Conservation (phyloP, 2,329 filamentous ascomycete genomes). For the Aspergillus brasiliensis region DNA sequence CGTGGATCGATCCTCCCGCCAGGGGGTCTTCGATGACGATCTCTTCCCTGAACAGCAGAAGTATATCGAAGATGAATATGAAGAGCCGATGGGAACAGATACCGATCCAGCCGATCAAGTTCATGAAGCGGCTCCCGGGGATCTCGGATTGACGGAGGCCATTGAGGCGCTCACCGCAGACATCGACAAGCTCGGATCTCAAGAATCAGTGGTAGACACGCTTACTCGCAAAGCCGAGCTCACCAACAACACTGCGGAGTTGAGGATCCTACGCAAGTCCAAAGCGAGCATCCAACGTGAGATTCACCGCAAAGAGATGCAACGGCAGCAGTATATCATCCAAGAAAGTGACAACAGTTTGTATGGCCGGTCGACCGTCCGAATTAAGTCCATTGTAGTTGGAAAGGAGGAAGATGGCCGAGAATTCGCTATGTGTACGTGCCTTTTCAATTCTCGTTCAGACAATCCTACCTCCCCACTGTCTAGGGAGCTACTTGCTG, state of each 20-base stretch:
- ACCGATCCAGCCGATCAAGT: constrained; percentile 77
- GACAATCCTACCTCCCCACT: not conserved
- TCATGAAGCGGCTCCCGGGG: constrained; percentile 90
- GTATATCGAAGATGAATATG: constrained; percentile 81
- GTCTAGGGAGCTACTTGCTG: not conserved
- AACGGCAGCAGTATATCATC: constrained; percentile 93
- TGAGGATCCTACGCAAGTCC: constrained; percentile 89
- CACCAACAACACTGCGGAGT: constrained; percentile 92
- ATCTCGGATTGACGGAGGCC: constrained; percentile 89
- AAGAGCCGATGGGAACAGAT: constrained; percentile 65
- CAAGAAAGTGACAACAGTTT: constrained; percentile 98
- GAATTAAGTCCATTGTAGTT: constrained; percentile 90
- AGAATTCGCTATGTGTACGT: constrained; percentile 81
- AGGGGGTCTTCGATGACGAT: constrained; percentile 94
- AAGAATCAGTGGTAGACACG: constrained; percentile 89
- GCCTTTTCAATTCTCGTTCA: not conserved
- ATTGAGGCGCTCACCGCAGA: constrained; percentile 85
- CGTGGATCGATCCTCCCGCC: constrained; percentile 81
- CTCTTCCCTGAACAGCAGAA: constrained; percentile 84
- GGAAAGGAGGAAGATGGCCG: constrained; percentile 88
- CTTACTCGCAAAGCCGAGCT: constrained; percentile 91
- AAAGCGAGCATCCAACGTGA: constrained; percentile 91
- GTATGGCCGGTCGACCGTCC: constrained; percentile 85
- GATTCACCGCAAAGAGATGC: constrained; percentile 89
- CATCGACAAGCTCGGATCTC: constrained; percentile 82